phyloP scores from a whole-genome alignment of 345 rosid species.

The Populus davidiana region DNA sequence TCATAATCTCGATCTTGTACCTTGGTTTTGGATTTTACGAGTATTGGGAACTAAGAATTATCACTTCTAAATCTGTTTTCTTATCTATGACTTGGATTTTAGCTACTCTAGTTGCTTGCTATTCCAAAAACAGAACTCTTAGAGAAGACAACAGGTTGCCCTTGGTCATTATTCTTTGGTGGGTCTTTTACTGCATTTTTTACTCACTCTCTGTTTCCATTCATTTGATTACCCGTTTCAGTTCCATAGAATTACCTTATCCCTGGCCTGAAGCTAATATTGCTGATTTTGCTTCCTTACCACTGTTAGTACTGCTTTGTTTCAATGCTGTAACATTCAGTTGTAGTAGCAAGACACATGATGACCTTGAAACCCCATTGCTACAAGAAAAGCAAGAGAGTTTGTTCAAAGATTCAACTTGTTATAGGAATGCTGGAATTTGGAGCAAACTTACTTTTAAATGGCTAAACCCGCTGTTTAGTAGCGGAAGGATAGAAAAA shows the following conservation, averaged over 20 bases:
- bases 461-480: background rate
- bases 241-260: slow-evolving; percentile 21
- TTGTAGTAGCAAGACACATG: background rate
- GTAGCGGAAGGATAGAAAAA: slow-evolving; percentile 18
- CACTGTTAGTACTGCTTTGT: slow-evolving; percentile 38
- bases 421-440: slow-evolving; percentile 11
- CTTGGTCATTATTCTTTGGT: slow-evolving; percentile 46
- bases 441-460: slow-evolving; percentile 4
- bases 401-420: slow-evolving; percentile 7
- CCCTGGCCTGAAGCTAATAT: slow-evolving; percentile 24
- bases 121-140: slow-evolving; percentile 18
- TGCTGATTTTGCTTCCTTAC: slow-evolving; percentile 43
- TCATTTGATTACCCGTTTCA: slow-evolving; percentile 21
- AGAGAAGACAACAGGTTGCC: slow-evolving; percentile 40
- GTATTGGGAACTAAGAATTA: slow-evolving; percentile 20
- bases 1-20: slow-evolving; percentile 26
- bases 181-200: slow-evolving; percentile 39
- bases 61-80: slow-evolving; percentile 19
- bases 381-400: slow-evolving; percentile 21
- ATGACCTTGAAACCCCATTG: slow-evolving; percentile 33
- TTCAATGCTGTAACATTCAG: slow-evolving; percentile 19
- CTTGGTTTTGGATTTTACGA: slow-evolving; percentile 36
- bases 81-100: slow-evolving; percentile 39
- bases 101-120: slow-evolving; percentile 30
- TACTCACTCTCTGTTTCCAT: slow-evolving; percentile 25